These are phyloP conservation scores for Colletotrichum australisinense DNA, from an alignment of 2,329 filamentous ascomycete species.

Conservation along the genomic window DNA sequence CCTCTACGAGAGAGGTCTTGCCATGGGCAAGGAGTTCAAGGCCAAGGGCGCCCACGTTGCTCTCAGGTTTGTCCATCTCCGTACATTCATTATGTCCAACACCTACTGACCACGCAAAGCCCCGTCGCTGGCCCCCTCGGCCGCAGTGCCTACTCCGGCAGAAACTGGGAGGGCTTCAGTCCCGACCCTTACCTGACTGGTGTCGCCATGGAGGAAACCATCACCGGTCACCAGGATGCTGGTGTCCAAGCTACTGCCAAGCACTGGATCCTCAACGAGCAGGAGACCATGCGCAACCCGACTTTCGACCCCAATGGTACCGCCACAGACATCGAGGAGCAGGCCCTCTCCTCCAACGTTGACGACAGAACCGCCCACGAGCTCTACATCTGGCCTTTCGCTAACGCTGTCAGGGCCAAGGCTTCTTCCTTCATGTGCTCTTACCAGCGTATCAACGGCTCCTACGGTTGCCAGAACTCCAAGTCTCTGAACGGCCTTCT, in stretches of 20 bases:
- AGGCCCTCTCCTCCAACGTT: conserved; percentile 56
- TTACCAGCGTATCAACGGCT: conserved; percentile 59
- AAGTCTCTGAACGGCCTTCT: conserved; percentile 60
- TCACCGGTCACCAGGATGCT: conserved; percentile 47
- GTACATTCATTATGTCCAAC: background rate
- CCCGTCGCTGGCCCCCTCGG: conserved; percentile 57
- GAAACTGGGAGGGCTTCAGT: conserved; percentile 74
- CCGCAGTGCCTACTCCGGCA: conserved; percentile 59
- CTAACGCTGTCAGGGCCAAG: conserved; percentile 46
- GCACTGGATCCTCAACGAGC: conserved; percentile 52
- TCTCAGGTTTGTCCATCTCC: conserved; percentile 48
- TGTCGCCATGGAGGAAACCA: conserved; percentile 52
- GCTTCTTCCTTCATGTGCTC: conserved; percentile 55
- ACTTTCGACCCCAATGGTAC: conserved; percentile 41
- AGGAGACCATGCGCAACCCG: conserved; percentile 47
- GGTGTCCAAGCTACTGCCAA: conserved; percentile 53
- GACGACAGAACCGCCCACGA: conserved; percentile 72
- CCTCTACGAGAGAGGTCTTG: conserved; percentile 57
- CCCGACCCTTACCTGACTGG: conserved; percentile 77
- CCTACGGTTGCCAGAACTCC: conserved; percentile 62
- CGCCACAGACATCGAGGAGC: conserved; percentile 39
- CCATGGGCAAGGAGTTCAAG: conserved; percentile 69
- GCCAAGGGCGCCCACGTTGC: conserved; percentile 80
- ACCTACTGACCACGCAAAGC: conserved; percentile 42
- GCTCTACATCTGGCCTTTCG: conserved; percentile 50